Conservation (phyloP, 2,329 filamentous ascomycete genomes). For the Pseudophaeomoniella oleicola region DNA sequence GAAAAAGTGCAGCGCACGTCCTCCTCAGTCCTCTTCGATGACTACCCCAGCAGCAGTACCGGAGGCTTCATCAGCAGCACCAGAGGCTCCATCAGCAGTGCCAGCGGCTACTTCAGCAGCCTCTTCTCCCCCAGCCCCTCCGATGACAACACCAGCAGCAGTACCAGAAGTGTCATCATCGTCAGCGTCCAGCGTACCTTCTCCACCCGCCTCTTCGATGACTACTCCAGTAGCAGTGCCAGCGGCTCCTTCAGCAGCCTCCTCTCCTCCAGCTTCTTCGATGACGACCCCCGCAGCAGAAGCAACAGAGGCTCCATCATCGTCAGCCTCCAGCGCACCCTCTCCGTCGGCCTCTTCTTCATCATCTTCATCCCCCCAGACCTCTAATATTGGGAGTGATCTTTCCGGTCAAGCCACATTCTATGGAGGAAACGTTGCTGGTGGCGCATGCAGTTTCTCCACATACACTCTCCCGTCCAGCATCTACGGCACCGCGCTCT, state of each 20-base stretch:
- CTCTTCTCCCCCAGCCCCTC: slow-evolving; percentile 22
- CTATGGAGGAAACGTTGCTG: slow-evolving; percentile 2
- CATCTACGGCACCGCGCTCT: slow-evolving; percentile 2
- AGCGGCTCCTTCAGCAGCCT: slow-evolving; percentile 6
- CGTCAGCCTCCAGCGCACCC: slow-evolving; percentile 46
- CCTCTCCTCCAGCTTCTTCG: slow-evolving; percentile 26
- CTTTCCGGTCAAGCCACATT: slow-evolving; percentile 33
- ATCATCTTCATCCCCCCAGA: slow-evolving; percentile 47
- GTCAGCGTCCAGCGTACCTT: slow-evolving; percentile 3
- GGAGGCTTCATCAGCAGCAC: too few species aligned
- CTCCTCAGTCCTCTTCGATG: too few species aligned
- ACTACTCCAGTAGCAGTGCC: slow-evolving; percentile 3
- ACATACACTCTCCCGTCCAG: slow-evolving; percentile 2
- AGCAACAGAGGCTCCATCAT: slow-evolving; percentile 50
- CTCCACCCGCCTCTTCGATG: too few species aligned
- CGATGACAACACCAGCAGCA: slow-evolving; percentile 41
- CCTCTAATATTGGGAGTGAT: slow-evolving; percentile 43
- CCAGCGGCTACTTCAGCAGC: slow-evolving; percentile 6
- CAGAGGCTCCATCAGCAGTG: too few species aligned
- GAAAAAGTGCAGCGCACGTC: slow-evolving; percentile 3
- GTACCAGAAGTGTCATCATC: too few species aligned
- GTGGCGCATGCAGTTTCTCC: slow-evolving; percentile 1
- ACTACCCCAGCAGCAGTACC: slow-evolving; percentile 3
- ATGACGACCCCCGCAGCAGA: slow-evolving; percentile 42
- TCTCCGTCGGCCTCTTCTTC: slow-evolving; percentile 42